Evolutionary conservation across 1,284 basidiomycete genomes (phyloP).

Genomic region (Exobasidium rhododendri): DNA sequence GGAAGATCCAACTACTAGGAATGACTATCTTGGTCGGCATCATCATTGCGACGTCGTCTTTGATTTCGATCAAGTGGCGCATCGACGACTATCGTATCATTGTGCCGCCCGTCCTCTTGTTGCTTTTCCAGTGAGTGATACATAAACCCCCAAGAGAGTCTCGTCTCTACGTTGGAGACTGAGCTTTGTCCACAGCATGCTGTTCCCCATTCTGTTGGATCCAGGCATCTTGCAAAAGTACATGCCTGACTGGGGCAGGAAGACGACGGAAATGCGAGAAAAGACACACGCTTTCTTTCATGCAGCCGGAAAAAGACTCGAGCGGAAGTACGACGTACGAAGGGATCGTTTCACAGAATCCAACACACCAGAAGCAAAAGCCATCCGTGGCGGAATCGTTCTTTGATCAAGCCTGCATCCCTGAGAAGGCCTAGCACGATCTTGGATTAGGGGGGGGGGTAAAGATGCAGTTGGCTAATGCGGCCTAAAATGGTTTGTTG

Average conservation of each 20-base stretch:
- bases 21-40: constrained; percentile 60
- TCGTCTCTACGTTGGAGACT: neutral
- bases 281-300: no score
- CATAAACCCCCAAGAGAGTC: neutral
- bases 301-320: no score
- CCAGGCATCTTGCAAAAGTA: neutral
- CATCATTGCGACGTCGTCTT: constrained; percentile 61
- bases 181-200: neutral
- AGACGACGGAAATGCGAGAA: neutral
- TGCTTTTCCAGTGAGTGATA: neutral
- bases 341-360: no score
- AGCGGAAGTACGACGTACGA: no score
- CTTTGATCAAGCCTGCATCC: neutral
- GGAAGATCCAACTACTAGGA: constrained; percentile 61
- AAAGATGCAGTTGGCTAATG: no score
- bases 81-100: constrained; percentile 35
- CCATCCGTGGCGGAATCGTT: no score
- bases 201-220: neutral
- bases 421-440: neutral
- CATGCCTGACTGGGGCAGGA: neutral
- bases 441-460: no score
- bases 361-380: no score
- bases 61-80: constrained; percentile 65
- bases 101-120: neutral
- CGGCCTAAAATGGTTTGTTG: no score